These are phyloP conservation scores for Zygotorulaspora sp. DNA, from an alignment of 805 yeast species.

Conservation along the genomic window DNA sequence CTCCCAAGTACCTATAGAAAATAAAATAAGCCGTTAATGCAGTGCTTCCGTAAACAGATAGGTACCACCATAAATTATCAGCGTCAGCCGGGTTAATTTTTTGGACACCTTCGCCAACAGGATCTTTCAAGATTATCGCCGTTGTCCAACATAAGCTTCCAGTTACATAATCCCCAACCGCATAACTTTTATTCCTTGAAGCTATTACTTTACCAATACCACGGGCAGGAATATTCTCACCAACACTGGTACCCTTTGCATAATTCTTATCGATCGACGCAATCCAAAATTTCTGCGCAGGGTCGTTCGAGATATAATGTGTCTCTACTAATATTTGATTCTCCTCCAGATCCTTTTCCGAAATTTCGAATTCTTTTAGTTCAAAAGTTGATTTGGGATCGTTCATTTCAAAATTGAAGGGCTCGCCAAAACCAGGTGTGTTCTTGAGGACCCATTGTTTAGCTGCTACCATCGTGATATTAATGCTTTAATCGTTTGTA, in stretches of 20 bases:
- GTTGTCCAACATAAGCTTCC: conserved; percentile 47
- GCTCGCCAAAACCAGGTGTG: conserved; percentile 25
- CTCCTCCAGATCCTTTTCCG: conserved; percentile 29
- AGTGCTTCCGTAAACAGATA: conserved; percentile 52
- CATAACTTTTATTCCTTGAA: conserved; percentile 40
- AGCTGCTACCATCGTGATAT: conserved; percentile 27
- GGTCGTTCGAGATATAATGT: conserved; percentile 52
- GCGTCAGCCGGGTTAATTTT: conserved; percentile 22
- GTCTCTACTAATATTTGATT: conserved; percentile 45
- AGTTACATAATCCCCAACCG: conserved; percentile 43
- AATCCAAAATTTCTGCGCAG: conserved; percentile 59
- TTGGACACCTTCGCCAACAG: conserved; percentile 14
- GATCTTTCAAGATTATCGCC: conserved; percentile 36
- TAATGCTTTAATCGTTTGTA: too few species aligned
- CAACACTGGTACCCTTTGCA: conserved; percentile 35
- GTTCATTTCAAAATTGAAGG: conserved; percentile 26
- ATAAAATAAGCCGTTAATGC: conserved; percentile 60
- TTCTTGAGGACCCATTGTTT: conserved; percentile 33
- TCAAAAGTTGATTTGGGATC: conserved; percentile 33
- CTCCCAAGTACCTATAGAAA: conserved; percentile 45
- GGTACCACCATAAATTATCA: conserved; percentile 41
- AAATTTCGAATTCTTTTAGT: conserved; percentile 19
- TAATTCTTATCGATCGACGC: conserved; percentile 32
- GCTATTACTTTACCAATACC: conserved; percentile 50
- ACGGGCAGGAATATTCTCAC: conserved; percentile 44